Evolutionary conservation across 1,284 basidiomycete species (phyloP).

Genomic region (Marasmius sp.): DNA sequence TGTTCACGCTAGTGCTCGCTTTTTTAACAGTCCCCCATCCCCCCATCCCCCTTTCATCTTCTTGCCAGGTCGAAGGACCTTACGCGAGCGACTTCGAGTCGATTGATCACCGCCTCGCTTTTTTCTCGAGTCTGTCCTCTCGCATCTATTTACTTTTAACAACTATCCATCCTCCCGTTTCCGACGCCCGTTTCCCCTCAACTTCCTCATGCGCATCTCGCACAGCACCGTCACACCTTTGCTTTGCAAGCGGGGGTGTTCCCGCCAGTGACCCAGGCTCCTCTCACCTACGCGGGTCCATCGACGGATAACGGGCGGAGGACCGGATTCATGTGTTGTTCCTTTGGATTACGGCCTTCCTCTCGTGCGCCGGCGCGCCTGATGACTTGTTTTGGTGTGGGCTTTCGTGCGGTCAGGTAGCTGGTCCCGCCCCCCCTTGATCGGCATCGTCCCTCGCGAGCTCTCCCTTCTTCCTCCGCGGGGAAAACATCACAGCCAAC

Average conservation of each 20-base stretch:
- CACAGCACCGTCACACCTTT: constrained; percentile 16
- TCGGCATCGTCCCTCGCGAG: not conserved
- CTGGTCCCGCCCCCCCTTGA: not conserved
- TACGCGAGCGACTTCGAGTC: constrained; percentile 21
- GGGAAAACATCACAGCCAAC: not conserved
- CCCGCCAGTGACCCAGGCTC: constrained; percentile 13
- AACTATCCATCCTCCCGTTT: not conserved
- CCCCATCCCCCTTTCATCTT: constrained; percentile 3
- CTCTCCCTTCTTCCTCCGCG: not conserved
- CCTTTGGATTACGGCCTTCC: not conserved
- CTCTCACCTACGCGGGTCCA: not conserved
- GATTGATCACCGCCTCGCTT: constrained; percentile 32
- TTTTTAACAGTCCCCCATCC: constrained; percentile 5
- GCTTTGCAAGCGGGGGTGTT: constrained; percentile 20
- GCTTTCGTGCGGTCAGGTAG: not conserved
- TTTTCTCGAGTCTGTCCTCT: not conserved
- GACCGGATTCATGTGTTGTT: not conserved
- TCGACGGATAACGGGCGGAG: not conserved
- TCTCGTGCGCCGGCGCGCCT: constrained; percentile 1
- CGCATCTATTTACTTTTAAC: not conserved
- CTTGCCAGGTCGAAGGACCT: not conserved
- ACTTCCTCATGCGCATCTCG: constrained; percentile 9
- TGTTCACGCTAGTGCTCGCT: not conserved
- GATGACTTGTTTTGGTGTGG: not conserved
- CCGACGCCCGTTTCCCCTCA: constrained; percentile 5